These are phyloP conservation scores for Huntiella moniliformis DNA, from an alignment of 2,329 filamentous ascomycete genomes.

Conservation along the genomic window DNA sequence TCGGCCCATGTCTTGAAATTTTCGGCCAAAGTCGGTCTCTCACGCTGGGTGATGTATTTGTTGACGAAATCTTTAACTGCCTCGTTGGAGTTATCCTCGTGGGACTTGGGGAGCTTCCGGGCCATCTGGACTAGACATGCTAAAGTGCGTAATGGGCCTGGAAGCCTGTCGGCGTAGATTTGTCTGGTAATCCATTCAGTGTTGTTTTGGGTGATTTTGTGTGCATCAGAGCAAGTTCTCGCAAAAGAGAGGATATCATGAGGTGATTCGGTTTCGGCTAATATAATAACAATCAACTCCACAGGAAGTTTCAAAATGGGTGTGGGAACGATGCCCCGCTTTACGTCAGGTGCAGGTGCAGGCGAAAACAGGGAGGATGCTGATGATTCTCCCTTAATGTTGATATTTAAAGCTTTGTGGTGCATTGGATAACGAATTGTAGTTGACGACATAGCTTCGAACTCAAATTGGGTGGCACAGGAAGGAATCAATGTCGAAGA, in stretches of 20 bases:
- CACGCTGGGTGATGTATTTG: neutral
- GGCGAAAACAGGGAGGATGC: too few relatives aligned
- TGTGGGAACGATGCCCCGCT: neutral
- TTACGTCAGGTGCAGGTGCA: neutral
- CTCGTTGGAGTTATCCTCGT: too few relatives aligned
- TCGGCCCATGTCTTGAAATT: neutral
- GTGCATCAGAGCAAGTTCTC: neutral
- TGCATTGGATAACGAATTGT: too few relatives aligned
- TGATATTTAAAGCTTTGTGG: too few relatives aligned
- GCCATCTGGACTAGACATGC: neutral
- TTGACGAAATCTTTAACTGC: neutral
- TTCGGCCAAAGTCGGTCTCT: neutral
- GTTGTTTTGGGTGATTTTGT: neutral
- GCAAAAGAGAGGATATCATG: constrained; percentile 2
- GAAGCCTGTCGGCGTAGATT: neutral
- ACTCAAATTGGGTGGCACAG: neutral
- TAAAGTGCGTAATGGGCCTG: too few relatives aligned
- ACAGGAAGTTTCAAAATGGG: constrained; percentile 1
- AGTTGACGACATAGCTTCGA: neutral
- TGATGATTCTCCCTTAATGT: too few relatives aligned
- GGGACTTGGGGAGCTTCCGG: neutral
- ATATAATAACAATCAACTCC: constrained; percentile 3
- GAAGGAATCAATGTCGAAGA: neutral
- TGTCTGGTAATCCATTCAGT: constrained; percentile 1
- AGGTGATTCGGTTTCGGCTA: neutral